A percentile compares a stretch with the other conserved stretches of the same genome.
Conservation (phyloP, 352 stramenopile species). For the Globisporangium radiosum region DNA sequence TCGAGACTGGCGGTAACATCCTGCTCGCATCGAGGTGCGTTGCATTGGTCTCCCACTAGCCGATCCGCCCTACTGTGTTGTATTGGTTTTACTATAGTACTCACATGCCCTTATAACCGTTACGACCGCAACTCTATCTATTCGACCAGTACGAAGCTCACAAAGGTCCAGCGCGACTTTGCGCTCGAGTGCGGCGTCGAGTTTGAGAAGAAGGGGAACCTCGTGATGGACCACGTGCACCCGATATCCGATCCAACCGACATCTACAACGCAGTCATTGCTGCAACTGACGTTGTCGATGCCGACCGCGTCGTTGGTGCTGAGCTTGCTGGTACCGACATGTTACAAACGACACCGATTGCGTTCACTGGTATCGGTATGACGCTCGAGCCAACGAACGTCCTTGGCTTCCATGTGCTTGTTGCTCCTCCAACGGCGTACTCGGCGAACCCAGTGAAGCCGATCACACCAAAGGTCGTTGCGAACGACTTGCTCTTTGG, state of each 20-base stretch:
- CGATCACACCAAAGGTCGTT: slow-evolving; percentile 51
- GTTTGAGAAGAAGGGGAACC: slow-evolving; percentile 83
- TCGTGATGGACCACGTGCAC: slow-evolving; percentile 86
- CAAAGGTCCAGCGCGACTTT: slow-evolving; percentile 80
- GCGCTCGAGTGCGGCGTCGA: slow-evolving; percentile 83
- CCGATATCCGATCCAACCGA: slow-evolving; percentile 45
- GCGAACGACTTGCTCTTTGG: slow-evolving; percentile 61
- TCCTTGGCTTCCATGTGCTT: slow-evolving; percentile 77
- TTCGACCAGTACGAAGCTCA: slow-evolving; percentile 46
- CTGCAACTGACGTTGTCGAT: slow-evolving; percentile 60
- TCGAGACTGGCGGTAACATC: slow-evolving; percentile 84
- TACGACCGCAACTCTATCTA: not conserved
- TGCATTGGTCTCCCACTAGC: not conserved
- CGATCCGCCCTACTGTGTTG: not conserved
- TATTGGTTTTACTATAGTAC: not conserved
- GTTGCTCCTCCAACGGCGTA: slow-evolving; percentile 75
- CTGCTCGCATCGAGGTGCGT: slow-evolving; percentile 49
- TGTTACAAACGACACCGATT: slow-evolving; percentile 47
- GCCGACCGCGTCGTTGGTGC: slow-evolving; percentile 56
- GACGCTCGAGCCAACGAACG: slow-evolving; percentile 75
- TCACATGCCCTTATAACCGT: not conserved
- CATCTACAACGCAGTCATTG: slow-evolving; percentile 76
- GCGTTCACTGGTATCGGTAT: slow-evolving; percentile 80
- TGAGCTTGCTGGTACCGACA: slow-evolving; percentile 24
- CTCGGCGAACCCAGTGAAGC: slow-evolving; percentile 73